Evolutionary conservation across 2,329 filamentous ascomycete species (phyloP), one percentile per base, ranked within the genome.

Genomic region (Botrytis porri): DNA sequence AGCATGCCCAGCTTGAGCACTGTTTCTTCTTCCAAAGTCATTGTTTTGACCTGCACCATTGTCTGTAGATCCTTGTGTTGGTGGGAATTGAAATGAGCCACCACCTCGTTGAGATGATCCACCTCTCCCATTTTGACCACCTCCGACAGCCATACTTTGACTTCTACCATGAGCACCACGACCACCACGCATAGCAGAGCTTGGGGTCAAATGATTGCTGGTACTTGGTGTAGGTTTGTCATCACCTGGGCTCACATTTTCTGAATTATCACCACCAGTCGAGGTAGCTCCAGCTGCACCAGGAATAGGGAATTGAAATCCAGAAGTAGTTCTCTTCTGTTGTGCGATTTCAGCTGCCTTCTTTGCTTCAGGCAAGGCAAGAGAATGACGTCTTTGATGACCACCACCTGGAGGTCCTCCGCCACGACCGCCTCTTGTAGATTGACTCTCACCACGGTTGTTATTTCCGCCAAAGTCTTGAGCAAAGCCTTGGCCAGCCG

Each of bases 331-430:
- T 82, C 95, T 89, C 85, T 98, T 98, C 86, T 97, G 95, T 84
- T 99, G 96, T 66, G 96, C 96, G 76, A 97, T 84, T 82, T 99
- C 96, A 73, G 96, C 96, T 65, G 96, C 96, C 85, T 98, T 98
- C 85, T 97, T 98, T 67, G 96, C 96, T 83, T 99, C 96, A 54
- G 95, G 93, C 76, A 99, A 86, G 76, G 95, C 96, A 76, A 99
- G 87, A 32, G 96, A 99, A 84, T 99, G 96, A 83, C 96, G 92
- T 81, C 96, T 90, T 83, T 97, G 92, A 82, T 99, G 96, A 75
- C 95, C 95, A 79, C 90, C 88, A 73, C 88, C 90, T 75, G 90
- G 86, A 74, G 89, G 87, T 71, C 88, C 86, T 75, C 91, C 91
- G 75, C 91, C 91, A 80, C 94, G 91, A 75, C 92, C 91, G 79